Base-by-base conservation (phyloP, 2,329 filamentous ascomycete genomes). In the Pseudogymnoascus sp. region DNA sequence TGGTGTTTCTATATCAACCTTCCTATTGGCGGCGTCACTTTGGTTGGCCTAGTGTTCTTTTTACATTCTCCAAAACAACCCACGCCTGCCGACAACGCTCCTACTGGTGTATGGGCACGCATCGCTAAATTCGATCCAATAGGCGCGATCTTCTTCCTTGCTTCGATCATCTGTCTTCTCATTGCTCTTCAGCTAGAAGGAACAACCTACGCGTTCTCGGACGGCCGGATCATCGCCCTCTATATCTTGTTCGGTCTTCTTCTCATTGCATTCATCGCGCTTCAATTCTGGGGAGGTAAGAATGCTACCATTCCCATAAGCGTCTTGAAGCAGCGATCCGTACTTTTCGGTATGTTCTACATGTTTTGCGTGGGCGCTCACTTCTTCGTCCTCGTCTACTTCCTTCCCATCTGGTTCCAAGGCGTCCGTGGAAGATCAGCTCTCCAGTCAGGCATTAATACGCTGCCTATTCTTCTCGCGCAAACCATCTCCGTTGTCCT, bases 321-420 rank as follows among this genome's bases (percentile, higher is more conserved):
- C 5, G 74, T 79, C 66, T 64, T 78, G 42, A 71, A 67, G 9
- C 70, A 78, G 42, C 73, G 77, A 2, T 74, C 70, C 19, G 70
- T 79, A 28, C 66, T 70, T 3, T 68, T 69, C 4, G 74, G 72
- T 3, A 66, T 71, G 28, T 68, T 68, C 33, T 76, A 74, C 65
- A 65, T 74, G 2, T 64, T 72, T 50, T 74, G 73, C 57, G 68
- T 76, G 31, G 59, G 67, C 2, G 67, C 67, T 17, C 59, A 68
- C 3, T 73, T 71, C 31, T 67, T 68, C 31, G 36, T 84, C 63
- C 84, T 87, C 63, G 76, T 76, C 64, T 78, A 79, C 33, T 76
- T 76, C 47, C 74, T 80, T 42, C 77, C 82, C 36, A 75, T 79
- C 62, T 80, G 76, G 73, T 80, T 81, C 68, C 78, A 82, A 66